phyloP scores from a whole-genome alignment of 805 yeast genomes.

The Yamadazyma sp. region DNA sequence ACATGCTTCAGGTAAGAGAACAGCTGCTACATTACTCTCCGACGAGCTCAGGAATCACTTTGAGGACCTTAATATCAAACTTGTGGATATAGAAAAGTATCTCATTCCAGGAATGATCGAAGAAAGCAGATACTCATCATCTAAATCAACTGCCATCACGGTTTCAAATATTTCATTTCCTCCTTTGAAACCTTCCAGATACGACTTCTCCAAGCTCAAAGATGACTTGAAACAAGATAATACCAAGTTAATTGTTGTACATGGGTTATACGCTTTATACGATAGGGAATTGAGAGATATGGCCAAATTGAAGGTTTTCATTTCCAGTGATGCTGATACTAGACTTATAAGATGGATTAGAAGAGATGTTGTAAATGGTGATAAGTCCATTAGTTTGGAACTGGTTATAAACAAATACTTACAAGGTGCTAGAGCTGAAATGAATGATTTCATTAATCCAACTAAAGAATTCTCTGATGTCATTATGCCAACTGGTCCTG shows the following conservation, averaged over 20 bases:
- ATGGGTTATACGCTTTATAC: slow-evolving; percentile 79
- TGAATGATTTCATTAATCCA: slow-evolving; percentile 60
- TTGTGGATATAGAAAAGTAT: slow-evolving; percentile 46
- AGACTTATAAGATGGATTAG: slow-evolving; percentile 77
- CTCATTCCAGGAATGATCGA: slow-evolving; percentile 19
- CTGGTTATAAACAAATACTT: slow-evolving; percentile 47
- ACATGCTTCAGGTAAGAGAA: slow-evolving; percentile 53
- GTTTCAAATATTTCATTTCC: slow-evolving; percentile 18
- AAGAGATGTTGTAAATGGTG: slow-evolving; percentile 29
- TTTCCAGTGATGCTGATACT: slow-evolving; percentile 84
- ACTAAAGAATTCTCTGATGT: slow-evolving; percentile 75
- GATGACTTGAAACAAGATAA: neutral
- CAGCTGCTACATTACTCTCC: slow-evolving; percentile 36
- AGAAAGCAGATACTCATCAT: slow-evolving; percentile 18
- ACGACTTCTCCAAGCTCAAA: slow-evolving; percentile 30
- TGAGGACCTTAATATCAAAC: slow-evolving; percentile 19
- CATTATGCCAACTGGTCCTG: slow-evolving; percentile 69
- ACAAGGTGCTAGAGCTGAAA: slow-evolving; percentile 58
- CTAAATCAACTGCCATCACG: slow-evolving; percentile 27
- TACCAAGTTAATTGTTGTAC: slow-evolving; percentile 44
- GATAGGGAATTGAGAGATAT: slow-evolving; percentile 51
- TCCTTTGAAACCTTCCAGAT: slow-evolving; percentile 39
- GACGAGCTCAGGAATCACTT: slow-evolving; percentile 19
- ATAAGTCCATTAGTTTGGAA: slow-evolving; percentile 23
- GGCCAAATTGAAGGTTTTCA: slow-evolving; percentile 66